Base-by-base conservation (phyloP, 805 yeast genomes). In the Blastobotrys terrestris region DNA sequence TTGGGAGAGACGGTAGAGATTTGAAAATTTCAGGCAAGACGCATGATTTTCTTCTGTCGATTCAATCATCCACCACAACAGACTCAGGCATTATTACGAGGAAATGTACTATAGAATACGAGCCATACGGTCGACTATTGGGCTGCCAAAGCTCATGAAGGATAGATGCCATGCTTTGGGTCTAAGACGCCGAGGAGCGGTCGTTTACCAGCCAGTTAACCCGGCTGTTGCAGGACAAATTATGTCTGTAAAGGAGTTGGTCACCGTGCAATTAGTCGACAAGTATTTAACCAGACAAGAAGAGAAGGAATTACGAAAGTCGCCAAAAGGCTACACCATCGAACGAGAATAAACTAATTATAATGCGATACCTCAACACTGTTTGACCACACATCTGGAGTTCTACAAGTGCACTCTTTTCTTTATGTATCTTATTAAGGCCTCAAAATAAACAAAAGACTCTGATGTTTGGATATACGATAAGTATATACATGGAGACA, bases 161-260 rank as follows among this genome's bases (percentile, higher is more conserved):
- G 78, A 78, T 54, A 83, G 90, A 6, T 80, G 88, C 22, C 71
- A 76, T 53, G 77, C 85, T 5, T 73, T 92, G 55, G 98, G 98
- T 0, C 78, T 92, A 50, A 78, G 76, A 51, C 81, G 77, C 61
- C 81, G 94, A 61, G 87, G 91, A 50, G 83, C 83, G 41, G 78
- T 84, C 1, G 83, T 81, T 2, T 91, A 85, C 69, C 91, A 83
- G 62, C 70, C 72, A 46, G 88, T 87, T 2, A 76, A 85, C 11
- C 90, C 95, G 14, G 79, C 84, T 35, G 79, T 84, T 55, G 97
- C 98, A 2, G 96, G 96, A 67, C 83, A 84, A 74, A 77, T 92
- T 53, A 80, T 88, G 31, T 74, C 77, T 54, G 87, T 92, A 46
- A 92, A 92, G 69, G 97, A 92, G 67, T 74, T 92, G 53, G 91